Evolutionary conservation across 164 flowering plant genomes (phyloP).

Genomic region (Cinnamomum micranthum): DNA sequence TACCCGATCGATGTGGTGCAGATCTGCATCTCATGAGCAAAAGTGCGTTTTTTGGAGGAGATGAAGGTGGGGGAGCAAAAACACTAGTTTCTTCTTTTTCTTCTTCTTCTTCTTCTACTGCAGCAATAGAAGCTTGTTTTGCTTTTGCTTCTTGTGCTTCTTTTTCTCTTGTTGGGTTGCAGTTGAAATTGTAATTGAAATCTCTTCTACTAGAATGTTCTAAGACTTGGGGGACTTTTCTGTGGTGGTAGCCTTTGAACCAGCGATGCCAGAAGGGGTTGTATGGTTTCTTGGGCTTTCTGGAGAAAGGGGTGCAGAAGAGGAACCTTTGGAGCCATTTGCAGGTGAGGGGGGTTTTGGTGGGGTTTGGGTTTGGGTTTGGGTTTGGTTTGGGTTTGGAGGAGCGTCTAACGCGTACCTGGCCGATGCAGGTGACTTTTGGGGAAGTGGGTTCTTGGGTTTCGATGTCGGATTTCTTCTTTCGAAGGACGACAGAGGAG

Average conservation of each 20-base stretch:
- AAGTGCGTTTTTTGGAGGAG: slow-evolving; percentile 88
- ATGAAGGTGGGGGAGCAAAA: background rate
- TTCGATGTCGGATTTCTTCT: slow-evolving; percentile 26
- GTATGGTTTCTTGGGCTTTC: slow-evolving; percentile 19
- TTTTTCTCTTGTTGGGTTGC: background rate
- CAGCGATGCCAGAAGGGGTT: slow-evolving; percentile 20
- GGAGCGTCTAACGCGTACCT: slow-evolving; percentile 38
- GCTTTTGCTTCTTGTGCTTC: background rate
- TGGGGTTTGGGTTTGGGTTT: background rate
- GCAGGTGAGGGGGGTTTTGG: background rate
- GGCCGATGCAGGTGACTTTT: slow-evolving; percentile 72
- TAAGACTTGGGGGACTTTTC: slow-evolving; percentile 13
- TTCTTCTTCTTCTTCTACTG: background rate
- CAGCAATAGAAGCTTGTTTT: background rate
- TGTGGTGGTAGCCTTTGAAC: slow-evolving; percentile 22
- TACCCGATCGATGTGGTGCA: slow-evolving; percentile 49
- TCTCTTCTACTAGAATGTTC: too few species aligned
- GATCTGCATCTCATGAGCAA: slow-evolving; percentile 89
- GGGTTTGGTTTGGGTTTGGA: background rate
- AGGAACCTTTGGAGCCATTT: slow-evolving; percentile 24
- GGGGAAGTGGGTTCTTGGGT: slow-evolving; percentile 71
- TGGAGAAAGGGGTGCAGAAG: slow-evolving; percentile 16
- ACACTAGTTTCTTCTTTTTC: background rate
- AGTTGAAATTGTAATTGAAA: background rate
- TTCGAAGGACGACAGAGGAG: slow-evolving; percentile 12